Evolutionary conservation across 2,329 filamentous ascomycete genomes (phyloP), one percentile per base, ranked within the genome.

Genomic region (Cladophialophora yegresii): DNA sequence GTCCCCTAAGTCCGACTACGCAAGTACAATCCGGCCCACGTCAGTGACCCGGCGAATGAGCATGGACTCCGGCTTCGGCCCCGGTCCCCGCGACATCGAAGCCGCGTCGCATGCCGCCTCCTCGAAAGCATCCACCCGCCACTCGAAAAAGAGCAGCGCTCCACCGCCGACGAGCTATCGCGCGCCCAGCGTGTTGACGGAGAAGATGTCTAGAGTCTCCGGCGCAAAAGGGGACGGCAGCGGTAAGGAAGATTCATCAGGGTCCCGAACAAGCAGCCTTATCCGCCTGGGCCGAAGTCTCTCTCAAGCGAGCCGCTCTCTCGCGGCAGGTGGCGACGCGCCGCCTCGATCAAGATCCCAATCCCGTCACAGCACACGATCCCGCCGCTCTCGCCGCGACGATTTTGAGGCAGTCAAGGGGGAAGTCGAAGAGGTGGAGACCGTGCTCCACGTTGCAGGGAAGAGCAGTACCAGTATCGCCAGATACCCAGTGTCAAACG

Each of bases 141-240:
- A 58, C 10, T 57, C 53, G 3, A 62, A 58, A 33, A 62, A 65
- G 43, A 60, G 58, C 32, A 53, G 60, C 12, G 51, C 57, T 26
- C 32, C 67, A 1, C 69, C 69, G n/a, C 69, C 70, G 10, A 68
- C 65, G 1, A 67, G 65, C 51, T 70, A 70, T 51, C 65, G 64
- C 9, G 64, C 69, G 10, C 69, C 70, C 33, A 69, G 69, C 16
- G 70, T 66, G 8, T 62, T 69, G 33, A 70, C 69, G 28, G 67
- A 69, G 16, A 71, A 57, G 16, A 32, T 22, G 36, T 61, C 55
- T 5, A 47, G 36, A 20, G 51, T 51, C 2, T 45, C 58, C 10
- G 32, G 7, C 40, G 49, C 58, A 54, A 36, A 54, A 10, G 23
- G 23, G 9, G 40, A 40, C 20, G 57, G 57, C 36, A 36, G 23